Evolutionary conservation across 1,284 basidiomycete species (phyloP), one percentile per base, ranked within the genome.

Genomic region (Cronartium ribicola): DNA sequence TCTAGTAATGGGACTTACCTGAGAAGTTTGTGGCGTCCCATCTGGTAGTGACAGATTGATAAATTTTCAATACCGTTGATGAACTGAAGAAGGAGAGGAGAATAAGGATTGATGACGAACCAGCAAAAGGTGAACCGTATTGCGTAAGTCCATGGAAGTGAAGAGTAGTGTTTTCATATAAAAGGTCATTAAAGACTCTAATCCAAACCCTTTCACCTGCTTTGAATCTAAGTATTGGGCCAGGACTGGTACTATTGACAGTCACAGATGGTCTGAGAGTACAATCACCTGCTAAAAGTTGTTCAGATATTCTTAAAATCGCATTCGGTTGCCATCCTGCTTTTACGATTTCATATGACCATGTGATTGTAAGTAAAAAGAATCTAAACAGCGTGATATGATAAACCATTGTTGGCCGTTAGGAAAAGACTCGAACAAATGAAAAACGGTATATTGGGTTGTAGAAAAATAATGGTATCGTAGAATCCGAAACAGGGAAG

Each of bases 141-240:
- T 73, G 70, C 4, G 48, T 61, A 10, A 73, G 40, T 13, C 70
- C 70, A 55, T 73, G 70, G 44, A 73, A 73, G 44, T 73, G 70
- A 11, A 73, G 40, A 11, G 70, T 66, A 41, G 51, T 39, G 7
- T 61, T 5, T 43, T 73, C 46, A 36, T 65, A n/a, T 37, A 51
- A 37, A 10, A 71, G 69, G 14, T 71, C 43, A 71, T 71, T 71
- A 37, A 64, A 51, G 14, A 66, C 62, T 7, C 63, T 22, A 60
- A 73, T 73, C 70, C 70, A 73, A 17, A 73, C 44, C 39, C 39
- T 65, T 46, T 73, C 61, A 55, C 63, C 48, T 14, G 41, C 63
- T 22, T 73, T 65, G 43, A 66, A 66, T 57, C 70, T 41, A 17
- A 73, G 39, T 20, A 22, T 51, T 20, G 70, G 70, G 8, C 70